Evolutionary conservation across 2,329 filamentous ascomycete genomes (phyloP), one percentile per base, ranked within the genome.

Genomic region (Apiospora saccharicola): DNA sequence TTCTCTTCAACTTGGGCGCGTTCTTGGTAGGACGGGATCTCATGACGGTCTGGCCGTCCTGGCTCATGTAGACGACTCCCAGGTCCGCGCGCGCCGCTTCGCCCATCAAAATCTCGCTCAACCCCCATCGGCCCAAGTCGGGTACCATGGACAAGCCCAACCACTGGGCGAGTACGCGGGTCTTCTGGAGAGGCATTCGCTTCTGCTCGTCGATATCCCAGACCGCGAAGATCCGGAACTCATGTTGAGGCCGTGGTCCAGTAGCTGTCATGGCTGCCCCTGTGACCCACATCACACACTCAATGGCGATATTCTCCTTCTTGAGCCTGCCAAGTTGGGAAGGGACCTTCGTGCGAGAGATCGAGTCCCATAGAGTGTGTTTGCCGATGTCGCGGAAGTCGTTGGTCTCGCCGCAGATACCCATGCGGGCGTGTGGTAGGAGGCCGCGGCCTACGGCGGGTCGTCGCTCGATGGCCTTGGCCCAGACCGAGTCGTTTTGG

Each of bases 61-160:
- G n/a, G 67, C 67, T 68, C 41, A 34, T 68, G 41, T 68, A 68
- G 41, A 68, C 41, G 14, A 68, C 67, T 44, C 67, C 67, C 41
- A 22, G 24, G 5, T 19, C 67, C n/a, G 41, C 41, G 24, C n/a
- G 41, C 24, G 41, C 67, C 24, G 24, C 41, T 34, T 44, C 67
- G 67, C 67, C 67, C 41, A 26, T 0, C 16, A 47, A 6, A 30
- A 68, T 68, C 41, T 68, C 41, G 41, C 41, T 68, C 7, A 68
- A n/a, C 67, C 41, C 41, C 14, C 19, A 68, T 44, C 22, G 41
- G 67, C 67, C 67, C 41, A 68, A 13, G 41, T 44, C 13, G 24
- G 67, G 41, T 26, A 68, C 67, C n/a, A 44, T 13, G 5, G 16
- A 13, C 43, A 68, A 34, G 12, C 67, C 67, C 41, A 47, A 13